Evolutionary conservation across 2,329 filamentous ascomycete genomes (phyloP).

Genomic region (Curvularia lunata): DNA sequence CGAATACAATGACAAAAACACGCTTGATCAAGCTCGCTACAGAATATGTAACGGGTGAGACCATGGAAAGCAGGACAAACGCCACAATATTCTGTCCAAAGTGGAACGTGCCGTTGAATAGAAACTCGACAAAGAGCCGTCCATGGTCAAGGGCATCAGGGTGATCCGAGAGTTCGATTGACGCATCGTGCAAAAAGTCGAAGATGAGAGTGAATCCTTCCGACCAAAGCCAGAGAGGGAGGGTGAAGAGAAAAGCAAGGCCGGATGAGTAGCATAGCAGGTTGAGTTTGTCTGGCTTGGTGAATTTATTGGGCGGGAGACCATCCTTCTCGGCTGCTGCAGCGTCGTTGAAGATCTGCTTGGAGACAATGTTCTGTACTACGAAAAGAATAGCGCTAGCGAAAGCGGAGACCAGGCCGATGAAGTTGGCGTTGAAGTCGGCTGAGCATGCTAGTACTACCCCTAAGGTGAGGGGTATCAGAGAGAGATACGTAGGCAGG

Average conservation of each 20-base stretch:
- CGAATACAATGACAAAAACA: conserved; percentile 94
- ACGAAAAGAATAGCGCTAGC: conserved; percentile 94
- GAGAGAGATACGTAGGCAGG: conserved; percentile 72
- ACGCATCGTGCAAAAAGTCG: conserved; percentile 82
- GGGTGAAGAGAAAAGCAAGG: conserved; percentile 84
- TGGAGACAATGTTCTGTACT: conserved; percentile 97
- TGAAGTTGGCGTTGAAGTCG: conserved; percentile 84
- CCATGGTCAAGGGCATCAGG: conserved; percentile 73
- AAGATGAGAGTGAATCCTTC: conserved; percentile 80
- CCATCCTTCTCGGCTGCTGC: conserved; percentile 80
- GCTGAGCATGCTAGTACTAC: conserved; percentile 96
- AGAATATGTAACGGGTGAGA: conserved; percentile 95
- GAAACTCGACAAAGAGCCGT: conserved; percentile 74
- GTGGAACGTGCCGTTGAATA: conserved; percentile 97
- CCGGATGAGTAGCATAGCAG: conserved; percentile 96
- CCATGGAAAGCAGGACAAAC: conserved; percentile 88
- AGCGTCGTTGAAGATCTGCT: conserved; percentile 95
- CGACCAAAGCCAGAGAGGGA: conserved; percentile 90
- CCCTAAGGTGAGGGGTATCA: conserved; percentile 90
- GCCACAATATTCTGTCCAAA: conserved; percentile 96
- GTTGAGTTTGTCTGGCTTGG: conserved; percentile 95
- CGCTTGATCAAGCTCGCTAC: conserved; percentile 96
- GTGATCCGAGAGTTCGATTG: conserved; percentile 75
- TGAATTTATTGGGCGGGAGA: conserved; percentile 61
- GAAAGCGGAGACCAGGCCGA: conserved; percentile 89